Base-by-base conservation (phyloP, 805 yeast genomes). In the Wickerhamia fluorescens region DNA sequence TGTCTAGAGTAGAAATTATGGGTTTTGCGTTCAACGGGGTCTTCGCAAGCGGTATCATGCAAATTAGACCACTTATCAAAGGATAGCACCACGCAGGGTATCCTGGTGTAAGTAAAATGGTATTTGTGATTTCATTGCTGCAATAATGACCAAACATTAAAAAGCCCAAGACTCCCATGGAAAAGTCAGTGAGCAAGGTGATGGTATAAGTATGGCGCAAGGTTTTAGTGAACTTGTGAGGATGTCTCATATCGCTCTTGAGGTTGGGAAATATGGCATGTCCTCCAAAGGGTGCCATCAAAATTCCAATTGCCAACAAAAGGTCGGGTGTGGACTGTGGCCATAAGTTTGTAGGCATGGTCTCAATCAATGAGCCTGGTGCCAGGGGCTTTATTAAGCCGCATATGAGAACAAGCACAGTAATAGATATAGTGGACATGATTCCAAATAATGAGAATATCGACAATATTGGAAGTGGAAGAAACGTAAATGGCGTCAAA, bases 201-300 rank as follows among this genome's bases (percentile, higher is more conserved):
- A 72, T 62, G 3, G 63, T 38, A 46, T 78, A 82, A 1, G 84
- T 73, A 10, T 71, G 50, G 21, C 68, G 62, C 29, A 78, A 61
- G 34, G 78, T 66, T 14, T 49, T 47, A n/a, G 49, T 40, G 48
- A 72, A 82, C 44, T 78, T 75, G 16, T 57, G 39, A 3, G 89
- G 88, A 40, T 75, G 80, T 30, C 82, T 65, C 81, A 82, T 77
- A 51, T 82, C 94, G 20, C 75, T 66, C 48, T 75, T 77, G 30
- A 82, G 61, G 40, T 82, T 82, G 3, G 92, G 92, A 45, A 82
- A 83, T 15, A 83, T 72, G 4, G 92, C 85, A 54, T 83, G 92
- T 0, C 92, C 89, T 5, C 92, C 87, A 63, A 82, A 83, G 1
- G 89, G 88, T 4, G 88, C 80, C 66, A 78, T 66, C 36, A 76